A percentile compares a stretch with the other conserved stretches of the same genome.
phyloP scores from a whole-genome alignment of 345 rosid species.

The Pistacia integerrima region DNA sequence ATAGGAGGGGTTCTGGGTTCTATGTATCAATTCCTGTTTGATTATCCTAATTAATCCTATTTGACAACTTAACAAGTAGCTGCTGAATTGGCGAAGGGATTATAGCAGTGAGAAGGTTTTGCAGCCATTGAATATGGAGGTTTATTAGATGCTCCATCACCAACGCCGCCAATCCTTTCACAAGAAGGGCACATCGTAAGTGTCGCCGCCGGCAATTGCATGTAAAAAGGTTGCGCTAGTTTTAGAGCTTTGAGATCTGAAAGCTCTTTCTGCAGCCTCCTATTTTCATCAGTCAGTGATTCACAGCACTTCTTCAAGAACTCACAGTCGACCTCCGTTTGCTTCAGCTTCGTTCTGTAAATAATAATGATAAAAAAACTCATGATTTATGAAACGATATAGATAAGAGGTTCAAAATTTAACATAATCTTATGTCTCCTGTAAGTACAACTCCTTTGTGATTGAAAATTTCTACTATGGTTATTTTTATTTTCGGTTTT shows the following conservation, averaged over 20 bases:
- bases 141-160: conserved; percentile 37
- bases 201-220: conserved; percentile 85
- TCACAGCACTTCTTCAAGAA: conserved; percentile 86
- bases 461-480: background rate
- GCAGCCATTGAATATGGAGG: conserved; percentile 52
- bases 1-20: conserved; percentile 48
- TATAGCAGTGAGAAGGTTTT: conserved; percentile 58
- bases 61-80: conserved; percentile 68
- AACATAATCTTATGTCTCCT: conserved; percentile 12
- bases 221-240: conserved; percentile 58
- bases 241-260: conserved; percentile 72
- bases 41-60: conserved; percentile 6
- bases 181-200: conserved; percentile 80
- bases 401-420: background rate
- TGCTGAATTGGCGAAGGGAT: conserved; percentile 74
- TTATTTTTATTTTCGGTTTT: background rate
- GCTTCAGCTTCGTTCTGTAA: conserved; percentile 92
- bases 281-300: conserved; percentile 87
- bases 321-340: conserved; percentile 98
- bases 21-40: background rate
- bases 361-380: background rate
- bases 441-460: conserved; percentile 14
- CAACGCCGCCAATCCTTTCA: conserved; percentile 62
- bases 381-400: background rate
- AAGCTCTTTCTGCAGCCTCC: conserved; percentile 90